Percentiles rank a stretch among this genome's conserved stretches.
Evolutionary conservation across 1,139 yeast species (phyloP).

Genomic region (Meyerozyma sp.): DNA sequence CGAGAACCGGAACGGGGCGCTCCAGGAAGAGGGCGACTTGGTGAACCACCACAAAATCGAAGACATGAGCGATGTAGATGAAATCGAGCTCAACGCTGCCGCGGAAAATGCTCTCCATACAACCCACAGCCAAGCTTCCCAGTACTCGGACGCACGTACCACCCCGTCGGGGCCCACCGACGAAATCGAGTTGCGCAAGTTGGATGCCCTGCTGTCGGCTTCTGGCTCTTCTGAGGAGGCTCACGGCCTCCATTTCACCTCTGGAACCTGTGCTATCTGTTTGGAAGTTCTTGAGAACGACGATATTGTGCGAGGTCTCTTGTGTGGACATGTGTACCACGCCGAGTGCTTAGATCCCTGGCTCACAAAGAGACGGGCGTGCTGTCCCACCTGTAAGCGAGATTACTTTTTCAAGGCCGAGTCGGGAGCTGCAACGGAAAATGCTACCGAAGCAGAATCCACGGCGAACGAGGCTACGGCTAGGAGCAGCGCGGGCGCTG

Average conservation of each 20-base stretch:
- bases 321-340: conserved; percentile 86
- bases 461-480: not conserved
- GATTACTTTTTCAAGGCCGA: conserved; percentile 50
- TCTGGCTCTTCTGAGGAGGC: conserved; percentile 6
- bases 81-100: conserved; percentile 15
- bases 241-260: conserved; percentile 47
- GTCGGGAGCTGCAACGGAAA: not conserved
- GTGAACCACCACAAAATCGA: conserved; percentile 5
- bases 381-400: conserved; percentile 82
- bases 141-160: not conserved
- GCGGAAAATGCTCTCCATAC: conserved; percentile 3
- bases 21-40: conserved; percentile 27
- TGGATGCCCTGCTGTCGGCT: not conserved
- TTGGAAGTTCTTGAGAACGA: conserved; percentile 59
- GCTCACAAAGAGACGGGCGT: conserved; percentile 69
- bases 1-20: conserved; percentile 27
- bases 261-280: conserved; percentile 81
- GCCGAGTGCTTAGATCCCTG: conserved; percentile 78
- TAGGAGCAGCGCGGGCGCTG: conserved; percentile 3
- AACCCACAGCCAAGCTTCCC: not conserved
- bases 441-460: not conserved
- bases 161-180: conserved; percentile 2
- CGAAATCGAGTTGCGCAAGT: conserved; percentile 2
- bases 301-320: conserved; percentile 63
- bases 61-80: conserved; percentile 2